A percentile compares a stretch with the other conserved stretches of the same genome.
Evolutionary conservation across 768 basidiomycete genomes (phyloP).

Genomic region (Amanita thiersii): DNA sequence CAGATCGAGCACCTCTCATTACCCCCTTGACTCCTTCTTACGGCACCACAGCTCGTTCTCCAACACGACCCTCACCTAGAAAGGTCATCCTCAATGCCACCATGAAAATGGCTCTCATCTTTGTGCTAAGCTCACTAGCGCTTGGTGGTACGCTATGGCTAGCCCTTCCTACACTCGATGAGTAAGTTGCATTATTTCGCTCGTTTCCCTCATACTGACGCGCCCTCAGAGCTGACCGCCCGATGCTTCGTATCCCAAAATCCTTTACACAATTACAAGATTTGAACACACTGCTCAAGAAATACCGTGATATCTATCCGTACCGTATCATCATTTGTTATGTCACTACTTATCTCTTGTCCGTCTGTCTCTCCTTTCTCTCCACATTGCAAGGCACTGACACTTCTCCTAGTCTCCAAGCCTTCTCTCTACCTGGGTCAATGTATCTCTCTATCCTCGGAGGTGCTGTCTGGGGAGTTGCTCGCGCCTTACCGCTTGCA

Average conservation of each 20-base stretch:
- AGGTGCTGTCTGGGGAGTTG: slow-evolving; percentile 91
- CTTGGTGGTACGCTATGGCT: slow-evolving; percentile 77
- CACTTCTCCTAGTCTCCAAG: slow-evolving; percentile 62
- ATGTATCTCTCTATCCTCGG: slow-evolving; percentile 98
- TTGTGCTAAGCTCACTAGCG: slow-evolving; percentile 56
- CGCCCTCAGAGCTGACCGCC: slow-evolving; percentile 59
- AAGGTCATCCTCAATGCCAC: slow-evolving; percentile 72
- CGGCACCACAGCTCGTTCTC: slow-evolving; percentile 40
- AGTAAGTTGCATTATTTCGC: slow-evolving; percentile 38
- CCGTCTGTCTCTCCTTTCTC: slow-evolving; percentile 22
- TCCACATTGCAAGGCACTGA: slow-evolving; percentile 6
- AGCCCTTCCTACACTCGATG: slow-evolving; percentile 70
- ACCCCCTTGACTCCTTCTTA: slow-evolving; percentile 39
- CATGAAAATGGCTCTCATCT: slow-evolving; percentile 76
- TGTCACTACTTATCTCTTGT: slow-evolving; percentile 90
- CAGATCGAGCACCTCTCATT: slow-evolving; percentile 34
- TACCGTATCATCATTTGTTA: slow-evolving; percentile 82
- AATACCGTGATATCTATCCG: slow-evolving; percentile 86
- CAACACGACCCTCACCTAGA: slow-evolving; percentile 33
- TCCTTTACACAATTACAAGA: slow-evolving; percentile 82
- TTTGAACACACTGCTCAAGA: slow-evolving; percentile 80
- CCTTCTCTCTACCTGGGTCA: slow-evolving; percentile 92
- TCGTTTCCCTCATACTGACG: slow-evolving; percentile 8
- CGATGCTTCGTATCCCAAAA: slow-evolving; percentile 73
- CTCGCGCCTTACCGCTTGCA: slow-evolving; percentile 79